Evolutionary conservation across 2,329 filamentous ascomycete genomes (phyloP).

Genomic region (Hypoxylon sp.): DNA sequence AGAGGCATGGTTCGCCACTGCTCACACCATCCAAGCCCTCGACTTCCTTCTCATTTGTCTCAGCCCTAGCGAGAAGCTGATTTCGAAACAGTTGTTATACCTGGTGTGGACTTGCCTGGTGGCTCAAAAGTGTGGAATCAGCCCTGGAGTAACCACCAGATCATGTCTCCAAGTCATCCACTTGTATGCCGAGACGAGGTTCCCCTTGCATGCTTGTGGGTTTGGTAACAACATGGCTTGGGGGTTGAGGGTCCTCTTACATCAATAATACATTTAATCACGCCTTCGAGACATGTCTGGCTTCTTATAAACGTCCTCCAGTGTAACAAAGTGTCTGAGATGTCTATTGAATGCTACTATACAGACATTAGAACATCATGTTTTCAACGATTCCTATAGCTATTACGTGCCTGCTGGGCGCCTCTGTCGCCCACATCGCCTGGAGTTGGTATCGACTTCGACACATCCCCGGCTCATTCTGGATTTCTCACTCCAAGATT

Average conservation of each 20-base stretch:
- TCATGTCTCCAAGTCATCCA: constrained; percentile 8
- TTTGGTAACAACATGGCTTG: background rate
- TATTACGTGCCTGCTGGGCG: constrained; percentile 10
- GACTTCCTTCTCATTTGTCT: constrained; percentile 2
- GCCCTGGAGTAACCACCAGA: constrained; percentile 8
- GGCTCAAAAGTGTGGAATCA: background rate
- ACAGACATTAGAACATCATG: constrained; percentile 5
- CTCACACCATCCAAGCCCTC: background rate
- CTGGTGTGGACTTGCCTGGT: constrained; percentile 1
- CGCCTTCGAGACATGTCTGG: constrained; percentile 16
- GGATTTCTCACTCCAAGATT: constrained; percentile 34
- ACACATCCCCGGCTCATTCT: constrained; percentile 41
- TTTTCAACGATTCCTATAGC: background rate
- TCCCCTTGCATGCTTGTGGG: constrained; percentile 1
- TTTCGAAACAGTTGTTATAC: constrained; percentile 12
- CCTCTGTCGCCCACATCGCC: background rate
- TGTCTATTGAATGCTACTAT: background rate
- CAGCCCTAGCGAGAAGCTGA: constrained; percentile 15
- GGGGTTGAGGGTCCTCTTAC: background rate
- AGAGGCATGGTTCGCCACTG: background rate
- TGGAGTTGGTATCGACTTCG: constrained; percentile 40
- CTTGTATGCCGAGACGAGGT: constrained; percentile 2
- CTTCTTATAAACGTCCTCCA: background rate
- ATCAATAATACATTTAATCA: background rate
- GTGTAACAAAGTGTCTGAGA: background rate